phyloP scores from a whole-genome alignment of 2,329 filamentous ascomycete genomes.

The Xylariaceae sp. region DNA sequence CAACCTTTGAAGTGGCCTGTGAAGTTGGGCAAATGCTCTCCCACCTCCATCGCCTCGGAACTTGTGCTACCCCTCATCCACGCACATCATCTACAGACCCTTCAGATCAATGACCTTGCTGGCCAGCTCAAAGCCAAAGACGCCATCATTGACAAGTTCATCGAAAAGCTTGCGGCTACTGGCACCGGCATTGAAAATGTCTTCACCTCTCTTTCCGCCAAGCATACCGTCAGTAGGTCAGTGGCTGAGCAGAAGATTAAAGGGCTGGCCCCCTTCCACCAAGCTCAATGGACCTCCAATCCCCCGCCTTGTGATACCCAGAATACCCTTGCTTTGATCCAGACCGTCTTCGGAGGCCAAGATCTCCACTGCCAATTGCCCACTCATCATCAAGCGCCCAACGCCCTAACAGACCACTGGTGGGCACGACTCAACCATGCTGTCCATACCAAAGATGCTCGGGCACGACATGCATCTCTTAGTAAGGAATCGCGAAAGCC shows the following conservation, averaged over 20 bases:
- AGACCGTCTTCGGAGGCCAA: conserved; percentile 38
- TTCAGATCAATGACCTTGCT: conserved; percentile 42
- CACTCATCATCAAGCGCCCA: conserved; percentile 28
- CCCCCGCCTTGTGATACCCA: conserved; percentile 23
- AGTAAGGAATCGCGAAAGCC: conserved; percentile 10
- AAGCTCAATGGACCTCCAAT: conserved; percentile 36
- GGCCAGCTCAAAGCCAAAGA: conserved; percentile 48
- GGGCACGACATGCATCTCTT: conserved; percentile 8
- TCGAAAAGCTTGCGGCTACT: conserved; percentile 52
- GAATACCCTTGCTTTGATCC: conserved; percentile 37
- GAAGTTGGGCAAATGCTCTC: conserved; percentile 45
- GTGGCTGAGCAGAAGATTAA: conserved; percentile 46
- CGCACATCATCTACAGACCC: conserved; percentile 38
- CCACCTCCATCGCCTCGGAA: conserved; percentile 42
- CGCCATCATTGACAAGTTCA: conserved; percentile 44
- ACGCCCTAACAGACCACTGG: conserved; percentile 43
- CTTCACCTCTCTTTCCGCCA: conserved; percentile 48
- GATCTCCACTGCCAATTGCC: conserved; percentile 31
- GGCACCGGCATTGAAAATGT: conserved; percentile 51
- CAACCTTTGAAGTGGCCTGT: conserved; percentile 63
- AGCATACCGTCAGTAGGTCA: conserved; percentile 42
- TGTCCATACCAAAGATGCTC: conserved; percentile 19
- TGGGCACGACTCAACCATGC: conserved; percentile 41
- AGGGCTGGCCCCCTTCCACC: conserved; percentile 48
- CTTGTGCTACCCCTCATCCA: conserved; percentile 51